phyloP scores from a whole-genome alignment of 1,284 basidiomycete genomes.

The Leccinum olivaceoglutinosum region DNA sequence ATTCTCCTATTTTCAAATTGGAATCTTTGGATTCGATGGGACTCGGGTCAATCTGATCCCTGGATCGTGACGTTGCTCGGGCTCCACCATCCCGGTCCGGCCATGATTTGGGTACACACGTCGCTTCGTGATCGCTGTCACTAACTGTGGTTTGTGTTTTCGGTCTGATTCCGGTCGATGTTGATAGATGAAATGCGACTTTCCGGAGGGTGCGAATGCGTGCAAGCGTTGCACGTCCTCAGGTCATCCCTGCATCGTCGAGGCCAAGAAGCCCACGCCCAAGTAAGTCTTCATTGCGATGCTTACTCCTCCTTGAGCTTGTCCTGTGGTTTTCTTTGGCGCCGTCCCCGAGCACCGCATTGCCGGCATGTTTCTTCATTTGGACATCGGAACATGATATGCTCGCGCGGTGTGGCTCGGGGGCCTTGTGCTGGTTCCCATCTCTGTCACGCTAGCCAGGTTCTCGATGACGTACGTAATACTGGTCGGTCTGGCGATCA shows the following conservation, averaged over 20 bases:
- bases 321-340: background rate
- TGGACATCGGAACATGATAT: slow-evolving; percentile 18
- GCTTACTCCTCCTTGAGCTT: background rate
- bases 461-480: too few species aligned
- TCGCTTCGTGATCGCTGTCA: slow-evolving; percentile 8
- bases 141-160: slow-evolving; percentile 9
- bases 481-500: too few species aligned
- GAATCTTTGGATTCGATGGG: slow-evolving; percentile 11
- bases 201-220: slow-evolving; percentile 59
- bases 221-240: slow-evolving; percentile 67
- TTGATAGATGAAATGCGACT: slow-evolving; percentile 74
- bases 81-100: slow-evolving; percentile 2
- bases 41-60: slow-evolving; percentile 4
- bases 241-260: slow-evolving; percentile 71
- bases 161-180: slow-evolving; percentile 9
- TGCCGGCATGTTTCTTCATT: slow-evolving; percentile 22
- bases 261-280: slow-evolving; percentile 71
- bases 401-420: too few species aligned
- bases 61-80: slow-evolving; percentile 7
- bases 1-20: slow-evolving; percentile 14
- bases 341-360: slow-evolving; percentile 17
- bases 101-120: background rate
- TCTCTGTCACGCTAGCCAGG: too few species aligned
- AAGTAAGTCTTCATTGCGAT: slow-evolving; percentile 53
- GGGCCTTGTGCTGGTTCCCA: too few species aligned